Evolutionary conservation across 495 filamentous ascomycete genomes (phyloP).

Genomic region (Amorphotheca resinae): DNA sequence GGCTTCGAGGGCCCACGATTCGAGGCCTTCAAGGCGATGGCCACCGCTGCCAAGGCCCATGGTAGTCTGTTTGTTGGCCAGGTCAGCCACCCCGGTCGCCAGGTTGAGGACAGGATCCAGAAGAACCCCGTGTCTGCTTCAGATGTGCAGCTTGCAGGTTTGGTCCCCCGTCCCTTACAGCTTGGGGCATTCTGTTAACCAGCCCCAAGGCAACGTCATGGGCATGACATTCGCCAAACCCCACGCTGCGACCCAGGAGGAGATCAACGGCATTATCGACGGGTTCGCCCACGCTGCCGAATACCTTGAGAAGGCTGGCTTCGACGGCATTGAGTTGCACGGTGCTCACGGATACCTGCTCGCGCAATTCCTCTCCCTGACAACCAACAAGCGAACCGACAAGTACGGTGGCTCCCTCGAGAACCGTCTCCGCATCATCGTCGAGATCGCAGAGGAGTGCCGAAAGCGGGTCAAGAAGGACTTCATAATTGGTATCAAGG

Average conservation of each 20-base stretch:
- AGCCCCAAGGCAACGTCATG: conserved; percentile 19
- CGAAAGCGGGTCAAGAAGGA: conserved; percentile 21
- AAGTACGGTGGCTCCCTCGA: conserved; percentile 43
- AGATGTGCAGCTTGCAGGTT: conserved; percentile 41
- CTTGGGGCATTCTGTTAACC: conserved; percentile 15
- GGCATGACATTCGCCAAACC: conserved; percentile 32
- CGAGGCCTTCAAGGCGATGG: conserved; percentile 43
- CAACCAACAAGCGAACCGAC: conserved; percentile 45
- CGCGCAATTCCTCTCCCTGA: conserved; percentile 48
- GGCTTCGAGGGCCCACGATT: conserved; percentile 41
- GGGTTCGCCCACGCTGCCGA: conserved; percentile 49
- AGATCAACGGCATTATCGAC: conserved; percentile 48
- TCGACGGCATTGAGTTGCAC: conserved; percentile 54
- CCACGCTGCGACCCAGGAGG: conserved; percentile 42
- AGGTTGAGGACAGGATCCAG: conserved; percentile 36
- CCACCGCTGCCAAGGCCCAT: conserved; percentile 34
- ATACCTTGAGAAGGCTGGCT: conserved; percentile 50
- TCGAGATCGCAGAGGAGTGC: conserved; percentile 32
- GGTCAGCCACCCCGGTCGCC: conserved; percentile 51
- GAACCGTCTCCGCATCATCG: conserved; percentile 37
- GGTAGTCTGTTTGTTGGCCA: conserved; percentile 46
- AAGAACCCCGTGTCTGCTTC: conserved; percentile 45
- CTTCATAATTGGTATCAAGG: conserved; percentile 53
- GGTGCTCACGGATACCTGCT: conserved; percentile 54
- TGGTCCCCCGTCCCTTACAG: neutral